Percentiles rank a stretch among this genome's conserved stretches.
phyloP scores from a whole-genome alignment of 768 basidiomycete genomes.

The Artomyces pyxidatus region DNA sequence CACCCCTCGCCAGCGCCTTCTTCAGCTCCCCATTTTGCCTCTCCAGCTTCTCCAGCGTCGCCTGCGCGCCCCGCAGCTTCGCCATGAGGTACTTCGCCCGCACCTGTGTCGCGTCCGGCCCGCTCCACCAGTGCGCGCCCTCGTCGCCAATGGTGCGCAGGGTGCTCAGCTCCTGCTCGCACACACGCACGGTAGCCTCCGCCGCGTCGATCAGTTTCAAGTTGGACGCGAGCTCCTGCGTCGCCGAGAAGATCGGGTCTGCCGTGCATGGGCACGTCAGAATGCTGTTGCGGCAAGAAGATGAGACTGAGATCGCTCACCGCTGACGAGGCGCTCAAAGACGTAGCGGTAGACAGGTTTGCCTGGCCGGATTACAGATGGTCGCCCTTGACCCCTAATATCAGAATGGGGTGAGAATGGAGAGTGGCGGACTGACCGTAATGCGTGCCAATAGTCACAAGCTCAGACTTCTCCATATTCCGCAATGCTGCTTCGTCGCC shows the following conservation, averaged over 20 bases:
- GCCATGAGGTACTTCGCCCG: conserved; percentile 61
- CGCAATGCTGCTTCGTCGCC: conserved; percentile 78
- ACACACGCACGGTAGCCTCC: conserved; percentile 58
- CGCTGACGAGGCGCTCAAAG: conserved; percentile 74
- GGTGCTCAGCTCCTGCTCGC: conserved; percentile 67
- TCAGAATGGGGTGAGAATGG: neutral
- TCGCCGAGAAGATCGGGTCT: conserved; percentile 76
- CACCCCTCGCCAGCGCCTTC: conserved; percentile 39
- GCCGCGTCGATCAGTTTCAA: conserved; percentile 46
- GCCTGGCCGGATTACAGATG: conserved; percentile 79
- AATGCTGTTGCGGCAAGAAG: neutral
- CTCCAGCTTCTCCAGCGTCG: conserved; percentile 64
- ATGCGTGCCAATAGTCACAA: conserved; percentile 71
- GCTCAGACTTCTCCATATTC: conserved; percentile 81
- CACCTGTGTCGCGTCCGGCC: conserved; percentile 41
- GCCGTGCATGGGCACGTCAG: conserved; percentile 9
- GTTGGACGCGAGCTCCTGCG: conserved; percentile 76
- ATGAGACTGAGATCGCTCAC: conserved; percentile 30
- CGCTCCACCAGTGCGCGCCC: conserved; percentile 37
- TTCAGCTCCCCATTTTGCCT: conserved; percentile 62
- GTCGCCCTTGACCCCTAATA: conserved; percentile 47
- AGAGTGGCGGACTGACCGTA: conserved; percentile 42
- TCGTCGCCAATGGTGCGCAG: conserved; percentile 57
- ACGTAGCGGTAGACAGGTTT: conserved; percentile 85
- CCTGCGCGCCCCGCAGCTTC: conserved; percentile 66